Percentiles rank a stretch among this genome's conserved stretches.
Conservation (phyloP, 345 rosid genomes). For the Capsella bursapastoris region DNA sequence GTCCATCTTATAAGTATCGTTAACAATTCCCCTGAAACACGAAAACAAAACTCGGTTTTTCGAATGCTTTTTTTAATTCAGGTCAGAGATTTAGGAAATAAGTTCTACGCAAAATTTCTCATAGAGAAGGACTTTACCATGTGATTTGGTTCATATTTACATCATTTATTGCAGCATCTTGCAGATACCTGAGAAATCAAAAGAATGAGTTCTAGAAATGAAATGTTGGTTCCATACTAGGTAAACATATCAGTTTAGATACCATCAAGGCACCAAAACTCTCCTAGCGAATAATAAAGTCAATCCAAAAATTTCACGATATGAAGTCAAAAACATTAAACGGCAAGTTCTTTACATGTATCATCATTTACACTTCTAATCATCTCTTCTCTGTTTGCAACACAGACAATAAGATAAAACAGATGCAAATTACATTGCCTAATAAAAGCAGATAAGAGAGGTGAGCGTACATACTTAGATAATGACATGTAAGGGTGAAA, state of each 20-base stretch:
- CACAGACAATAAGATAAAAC: neutral
- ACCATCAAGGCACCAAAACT: slow-evolving; percentile 2
- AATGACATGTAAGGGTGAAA: slow-evolving; percentile 92
- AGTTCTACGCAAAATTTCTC: neutral
- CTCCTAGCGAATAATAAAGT: neutral
- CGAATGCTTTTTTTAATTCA: neutral
- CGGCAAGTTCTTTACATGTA: neutral
- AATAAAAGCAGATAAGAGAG: neutral
- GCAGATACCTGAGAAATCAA: slow-evolving; percentile 61
- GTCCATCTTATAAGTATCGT: slow-evolving; percentile 96
- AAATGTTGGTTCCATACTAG: neutral
- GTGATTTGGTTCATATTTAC: slow-evolving; percentile 66
- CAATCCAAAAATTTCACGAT: neutral
- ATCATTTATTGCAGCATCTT: slow-evolving; percentile 78
- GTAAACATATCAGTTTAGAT: neutral
- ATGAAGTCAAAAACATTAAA: neutral
- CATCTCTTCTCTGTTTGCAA: neutral
- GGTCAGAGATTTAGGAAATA: slow-evolving; percentile 9
- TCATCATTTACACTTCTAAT: neutral
- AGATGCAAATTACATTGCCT: neutral
- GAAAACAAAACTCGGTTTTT: neutral
- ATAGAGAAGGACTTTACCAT: slow-evolving; percentile 56
- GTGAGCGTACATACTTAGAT: slow-evolving; percentile 62
- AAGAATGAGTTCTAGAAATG: neutral
- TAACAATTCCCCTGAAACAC: slow-evolving; percentile 75